These are phyloP conservation scores for Mycena crocata DNA, from an alignment of 768 basidiomycete species.

Conservation along the genomic window DNA sequence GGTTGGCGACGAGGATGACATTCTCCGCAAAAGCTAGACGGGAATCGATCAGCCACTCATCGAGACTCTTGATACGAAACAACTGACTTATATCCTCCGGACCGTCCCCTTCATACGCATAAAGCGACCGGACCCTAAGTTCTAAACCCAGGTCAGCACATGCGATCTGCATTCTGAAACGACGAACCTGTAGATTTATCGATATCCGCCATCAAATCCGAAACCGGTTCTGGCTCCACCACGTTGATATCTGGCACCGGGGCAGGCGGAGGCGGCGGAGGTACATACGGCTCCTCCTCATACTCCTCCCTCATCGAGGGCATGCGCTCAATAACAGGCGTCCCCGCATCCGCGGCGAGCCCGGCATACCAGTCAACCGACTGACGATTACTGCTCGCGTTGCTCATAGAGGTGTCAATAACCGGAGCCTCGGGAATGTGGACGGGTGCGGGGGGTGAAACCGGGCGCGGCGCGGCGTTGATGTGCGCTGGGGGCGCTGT, in stretches of 20 bases:
- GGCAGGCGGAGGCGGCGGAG: constrained; percentile 36
- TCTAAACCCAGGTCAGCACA: constrained; percentile 56
- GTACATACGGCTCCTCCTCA: constrained; percentile 56
- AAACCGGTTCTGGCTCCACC: constrained; percentile 53
- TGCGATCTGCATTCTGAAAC: constrained; percentile 10
- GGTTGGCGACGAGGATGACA: constrained; percentile 80
- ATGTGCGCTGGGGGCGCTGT: constrained; percentile 77
- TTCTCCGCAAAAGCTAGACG: constrained; percentile 83
- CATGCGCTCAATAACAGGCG: constrained; percentile 51
- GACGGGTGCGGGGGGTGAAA: constrained; percentile 53
- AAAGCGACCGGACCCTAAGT: constrained; percentile 82
- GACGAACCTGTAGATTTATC: constrained; percentile 71
- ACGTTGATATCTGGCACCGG: constrained; percentile 70
- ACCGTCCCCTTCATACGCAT: constrained; percentile 87
- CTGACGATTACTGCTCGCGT: constrained; percentile 66
- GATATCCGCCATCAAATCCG: constrained; percentile 77
- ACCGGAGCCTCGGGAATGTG: constrained; percentile 34
- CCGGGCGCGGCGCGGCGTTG: constrained; percentile 55
- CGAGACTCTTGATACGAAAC: not conserved
- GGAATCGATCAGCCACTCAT: constrained; percentile 15
- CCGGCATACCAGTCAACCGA: constrained; percentile 94
- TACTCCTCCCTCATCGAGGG: constrained; percentile 71
- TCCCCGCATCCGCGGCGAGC: constrained; percentile 78
- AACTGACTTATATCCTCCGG: constrained; percentile 87
- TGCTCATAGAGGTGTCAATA: constrained; percentile 47